Evolutionary conservation across 352 stramenopile species (phyloP).

Genomic region (Pythium insidiosum): DNA sequence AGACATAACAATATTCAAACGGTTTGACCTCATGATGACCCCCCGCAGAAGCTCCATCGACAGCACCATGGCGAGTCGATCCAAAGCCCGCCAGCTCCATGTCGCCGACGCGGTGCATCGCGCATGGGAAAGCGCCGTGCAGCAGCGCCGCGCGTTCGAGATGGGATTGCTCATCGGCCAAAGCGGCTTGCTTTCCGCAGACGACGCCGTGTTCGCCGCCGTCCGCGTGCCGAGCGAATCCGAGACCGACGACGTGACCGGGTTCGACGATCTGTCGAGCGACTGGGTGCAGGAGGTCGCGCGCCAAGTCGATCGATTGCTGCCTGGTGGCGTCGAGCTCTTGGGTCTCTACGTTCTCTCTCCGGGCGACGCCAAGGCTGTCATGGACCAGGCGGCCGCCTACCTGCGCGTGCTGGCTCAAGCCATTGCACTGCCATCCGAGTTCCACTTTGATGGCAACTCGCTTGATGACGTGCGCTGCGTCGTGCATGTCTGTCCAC

Average conservation of each 20-base stretch:
- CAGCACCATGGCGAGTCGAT: too few relatives aligned
- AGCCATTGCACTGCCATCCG: conserved; percentile 14
- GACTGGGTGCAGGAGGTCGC: conserved; percentile 62
- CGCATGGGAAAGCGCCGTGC: too few relatives aligned
- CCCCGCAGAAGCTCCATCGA: too few relatives aligned
- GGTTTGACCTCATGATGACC: too few relatives aligned
- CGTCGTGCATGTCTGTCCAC: conserved; percentile 30
- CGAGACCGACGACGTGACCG: conserved; percentile 21
- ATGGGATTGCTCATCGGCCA: conserved; percentile 61
- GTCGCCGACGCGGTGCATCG: too few relatives aligned
- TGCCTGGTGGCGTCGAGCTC: conserved; percentile 46
- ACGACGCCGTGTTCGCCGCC: conserved; percentile 37
- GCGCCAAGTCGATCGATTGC: conserved; percentile 55
- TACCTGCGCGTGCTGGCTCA: conserved; percentile 47
- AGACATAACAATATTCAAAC: conserved; percentile 13
- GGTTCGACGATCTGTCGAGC: conserved; percentile 44
- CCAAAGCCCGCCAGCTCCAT: too few relatives aligned
- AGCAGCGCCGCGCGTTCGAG: conserved; percentile 1
- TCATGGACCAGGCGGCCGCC: conserved; percentile 26
- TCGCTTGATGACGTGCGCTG: conserved; percentile 21
- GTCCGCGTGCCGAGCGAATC: conserved; percentile 40
- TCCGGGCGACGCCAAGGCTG: conserved; percentile 8
- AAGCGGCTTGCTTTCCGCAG: conserved; percentile 18
- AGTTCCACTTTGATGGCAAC: conserved; percentile 2
- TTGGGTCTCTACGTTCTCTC: conserved; percentile 55